phyloP scores from a whole-genome alignment of 176 grass and related monocot genomes.

The Raddia guianensis region DNA sequence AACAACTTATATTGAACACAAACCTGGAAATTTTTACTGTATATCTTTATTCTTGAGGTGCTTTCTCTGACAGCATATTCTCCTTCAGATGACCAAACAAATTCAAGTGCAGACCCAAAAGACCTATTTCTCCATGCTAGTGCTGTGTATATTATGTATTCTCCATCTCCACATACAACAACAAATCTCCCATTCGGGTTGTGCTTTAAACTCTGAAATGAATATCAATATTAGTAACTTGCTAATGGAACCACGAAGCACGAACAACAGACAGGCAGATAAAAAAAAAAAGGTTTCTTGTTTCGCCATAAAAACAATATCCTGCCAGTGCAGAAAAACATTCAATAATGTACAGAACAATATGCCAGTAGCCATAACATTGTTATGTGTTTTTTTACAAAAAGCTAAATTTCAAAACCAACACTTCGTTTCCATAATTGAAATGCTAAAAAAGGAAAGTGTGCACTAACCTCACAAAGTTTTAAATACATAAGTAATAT shows the following conservation, averaged over 20 bases:
- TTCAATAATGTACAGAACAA: slow-evolving; percentile 33
- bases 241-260: slow-evolving; percentile 6
- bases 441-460: neutral
- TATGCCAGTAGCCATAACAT: slow-evolving; percentile 6
- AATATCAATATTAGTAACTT: slow-evolving; percentile 25
- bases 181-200: slow-evolving; percentile 99
- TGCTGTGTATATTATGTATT: slow-evolving; percentile 98
- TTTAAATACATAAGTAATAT: slow-evolving; percentile 3
- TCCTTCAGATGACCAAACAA: slow-evolving; percentile 94
- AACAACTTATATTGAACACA: slow-evolving; percentile 10
- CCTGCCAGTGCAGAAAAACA: slow-evolving; percentile 4
- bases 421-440: neutral
- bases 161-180: slow-evolving; percentile 98
- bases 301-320: slow-evolving; percentile 22
- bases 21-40: slow-evolving; percentile 98
- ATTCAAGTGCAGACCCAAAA: slow-evolving; percentile 89
- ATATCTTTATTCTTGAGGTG: slow-evolving; percentile 93
- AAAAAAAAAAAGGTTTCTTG: slow-evolving; percentile 12
- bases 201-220: slow-evolving; percentile 93
- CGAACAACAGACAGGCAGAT: slow-evolving; percentile 21
- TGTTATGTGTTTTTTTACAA: neutral
- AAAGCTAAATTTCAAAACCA: neutral
- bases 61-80: slow-evolving; percentile 96
- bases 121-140: slow-evolving; percentile 99
- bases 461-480: neutral